Evolutionary conservation across 805 yeast species (phyloP), one percentile per base, ranked within the genome.

Genomic region (Tetrapisispora phaffii): DNA sequence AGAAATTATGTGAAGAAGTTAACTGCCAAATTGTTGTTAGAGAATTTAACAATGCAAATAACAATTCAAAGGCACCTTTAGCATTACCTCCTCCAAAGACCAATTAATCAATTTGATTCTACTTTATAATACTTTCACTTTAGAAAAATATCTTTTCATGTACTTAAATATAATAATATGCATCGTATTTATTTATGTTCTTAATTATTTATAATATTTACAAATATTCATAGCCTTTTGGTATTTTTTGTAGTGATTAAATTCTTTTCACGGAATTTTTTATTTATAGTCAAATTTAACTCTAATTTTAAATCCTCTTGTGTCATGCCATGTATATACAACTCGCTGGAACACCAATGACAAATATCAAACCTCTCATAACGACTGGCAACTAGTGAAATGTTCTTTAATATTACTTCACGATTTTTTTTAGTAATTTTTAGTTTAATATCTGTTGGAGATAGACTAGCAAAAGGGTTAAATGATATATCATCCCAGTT

Each of bases 1-100:
- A 75, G 54, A 77, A 79, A 44, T 72, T 93, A 49, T 93, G 98
- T 65, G 69, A 73, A 46, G 95, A 90, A 56, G 82, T 84, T 24
- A 72, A 73, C 40, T 93, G 98, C 65, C 81, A 75, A 42, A 79
- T 89, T 42, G 73, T 81, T 5, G 88, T 93, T 15, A 75, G 95
- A 50, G 96, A 88, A 52, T 90, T 85, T 59, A 72, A 78, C 12
- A 44, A 45, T 47, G 64, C 73, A 4, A 47, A 64, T 17, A 67
- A 69, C 19, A 43, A 52, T 1, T 50, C 52, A 13, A 51, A 37
- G 21, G 36, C 43, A 28, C 15, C 23, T 15, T 38, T 49, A 31
- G 39, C 46, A 7, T 48, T 57, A 35, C 62, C 63, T 20, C 46
- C 57, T 17, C 57, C 60, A 50, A 53, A 41, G 45, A 42, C 7